These are phyloP conservation scores for Odontarrhena argentea DNA, from an alignment of 345 rosid species.

Conservation along the genomic window DNA sequence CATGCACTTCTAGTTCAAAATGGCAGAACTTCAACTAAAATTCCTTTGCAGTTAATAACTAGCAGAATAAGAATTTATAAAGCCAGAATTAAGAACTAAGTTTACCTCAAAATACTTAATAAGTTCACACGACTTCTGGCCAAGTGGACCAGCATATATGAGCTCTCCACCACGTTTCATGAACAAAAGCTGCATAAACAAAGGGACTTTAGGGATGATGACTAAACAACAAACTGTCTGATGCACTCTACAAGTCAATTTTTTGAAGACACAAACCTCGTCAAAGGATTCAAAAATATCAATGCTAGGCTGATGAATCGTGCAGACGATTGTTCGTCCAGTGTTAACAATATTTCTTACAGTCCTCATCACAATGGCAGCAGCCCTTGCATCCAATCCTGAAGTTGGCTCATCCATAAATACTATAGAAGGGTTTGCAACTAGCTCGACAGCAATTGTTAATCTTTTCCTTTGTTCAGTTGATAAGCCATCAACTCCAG, in stretches of 20 bases:
- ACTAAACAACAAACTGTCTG: not conserved
- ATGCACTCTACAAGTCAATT: not conserved
- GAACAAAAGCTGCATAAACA: conserved; percentile 74
- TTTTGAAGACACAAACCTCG: conserved; percentile 59
- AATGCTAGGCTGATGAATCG: conserved; percentile 98
- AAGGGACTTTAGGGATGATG: not conserved
- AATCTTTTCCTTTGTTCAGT: conserved; percentile 93
- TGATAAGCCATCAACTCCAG: conserved; percentile 94
- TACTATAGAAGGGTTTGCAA: conserved; percentile 94
- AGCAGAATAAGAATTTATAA: not conserved
- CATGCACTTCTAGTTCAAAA: not conserved
- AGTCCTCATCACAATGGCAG: conserved; percentile 99
- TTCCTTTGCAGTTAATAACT: not conserved
- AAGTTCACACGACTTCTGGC: conserved; percentile 79
- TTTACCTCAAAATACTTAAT: conserved; percentile 79
- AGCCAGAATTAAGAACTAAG: not conserved
- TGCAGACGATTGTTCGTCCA: conserved; percentile 95
- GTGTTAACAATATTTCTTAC: conserved; percentile 96
- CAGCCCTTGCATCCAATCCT: conserved; percentile 95
- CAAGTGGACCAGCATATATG: conserved; percentile 97
- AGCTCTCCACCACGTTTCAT: conserved; percentile 99
- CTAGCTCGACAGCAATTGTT: conserved; percentile 94
- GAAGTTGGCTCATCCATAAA: conserved; percentile 99
- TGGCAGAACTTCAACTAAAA: conserved; percentile 4
- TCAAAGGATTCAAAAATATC: conserved; percentile 98